A percentile compares a stretch with the other conserved stretches of the same genome.
Conservation (phyloP, 257 asterid genomes). For the Gentiana straminea region DNA sequence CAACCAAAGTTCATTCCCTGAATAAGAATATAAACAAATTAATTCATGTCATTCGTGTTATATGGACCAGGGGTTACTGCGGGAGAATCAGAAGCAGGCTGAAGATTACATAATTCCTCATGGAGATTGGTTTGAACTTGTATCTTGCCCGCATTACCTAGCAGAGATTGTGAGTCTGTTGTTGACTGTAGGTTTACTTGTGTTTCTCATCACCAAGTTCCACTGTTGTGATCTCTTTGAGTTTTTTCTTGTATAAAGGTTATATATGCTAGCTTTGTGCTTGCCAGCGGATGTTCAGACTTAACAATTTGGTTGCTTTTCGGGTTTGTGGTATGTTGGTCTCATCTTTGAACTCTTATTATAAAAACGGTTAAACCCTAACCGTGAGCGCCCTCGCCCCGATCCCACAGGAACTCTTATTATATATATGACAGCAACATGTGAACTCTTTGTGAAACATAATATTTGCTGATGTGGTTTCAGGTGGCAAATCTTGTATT, state of each 20-base stretch:
- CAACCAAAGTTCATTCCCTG: too few species aligned
- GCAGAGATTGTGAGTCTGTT: conserved; percentile 66
- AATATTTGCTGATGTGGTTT: conserved; percentile 6
- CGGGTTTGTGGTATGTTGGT: conserved; percentile 48
- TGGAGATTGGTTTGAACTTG: conserved; percentile 93
- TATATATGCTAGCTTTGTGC: conserved; percentile 63
- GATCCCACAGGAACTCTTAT: background rate
- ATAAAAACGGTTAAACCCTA: too few species aligned
- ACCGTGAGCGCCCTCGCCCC: too few species aligned
- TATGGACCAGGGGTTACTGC: conserved; percentile 49
- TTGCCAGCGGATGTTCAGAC: conserved; percentile 71
- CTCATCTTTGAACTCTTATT: background rate
- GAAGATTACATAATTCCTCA: conserved; percentile 48
- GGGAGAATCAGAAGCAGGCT: conserved; percentile 32
- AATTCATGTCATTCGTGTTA: background rate
- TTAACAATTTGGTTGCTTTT: conserved; percentile 64
- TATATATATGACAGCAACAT: too few species aligned
- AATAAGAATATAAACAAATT: too few species aligned
- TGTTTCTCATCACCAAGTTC: background rate
- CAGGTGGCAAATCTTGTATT: conserved; percentile 77
- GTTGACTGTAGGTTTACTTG: background rate
- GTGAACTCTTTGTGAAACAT: background rate
- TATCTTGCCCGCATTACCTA: conserved; percentile 88
- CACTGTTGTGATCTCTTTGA: background rate
- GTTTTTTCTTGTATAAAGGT: conserved; percentile 38